Evolutionary conservation across 1,284 basidiomycete species (phyloP).

Genomic region (Naganishia sp.): DNA sequence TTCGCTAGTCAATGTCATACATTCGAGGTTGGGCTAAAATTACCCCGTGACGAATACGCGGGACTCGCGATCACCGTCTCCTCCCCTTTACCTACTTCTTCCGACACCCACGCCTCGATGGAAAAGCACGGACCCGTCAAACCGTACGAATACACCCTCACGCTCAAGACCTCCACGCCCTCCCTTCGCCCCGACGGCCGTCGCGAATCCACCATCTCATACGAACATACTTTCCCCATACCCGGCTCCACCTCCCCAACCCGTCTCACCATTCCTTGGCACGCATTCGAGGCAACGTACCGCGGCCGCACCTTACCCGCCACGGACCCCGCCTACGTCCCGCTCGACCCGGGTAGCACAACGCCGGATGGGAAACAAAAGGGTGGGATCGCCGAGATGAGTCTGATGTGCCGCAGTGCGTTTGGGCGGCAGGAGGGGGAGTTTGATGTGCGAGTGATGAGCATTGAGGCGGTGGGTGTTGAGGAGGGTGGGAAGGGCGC

Average conservation of each 20-base stretch:
- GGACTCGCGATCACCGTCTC: slow-evolving; percentile 35
- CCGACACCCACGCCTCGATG: too few relatives aligned
- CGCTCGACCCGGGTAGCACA: slow-evolving; percentile 41
- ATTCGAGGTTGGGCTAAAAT: slow-evolving; percentile 37
- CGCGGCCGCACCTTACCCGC: slow-evolving; percentile 50
- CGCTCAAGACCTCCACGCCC: slow-evolving; percentile 53
- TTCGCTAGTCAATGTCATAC: slow-evolving; percentile 57
- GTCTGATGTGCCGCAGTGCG: slow-evolving; percentile 52
- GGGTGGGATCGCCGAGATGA: slow-evolving; percentile 44
- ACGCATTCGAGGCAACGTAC: slow-evolving; percentile 55
- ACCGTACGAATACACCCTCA: slow-evolving; percentile 50
- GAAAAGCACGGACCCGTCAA: not conserved
- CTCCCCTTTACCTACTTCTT: too few relatives aligned
- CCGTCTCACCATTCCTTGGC: slow-evolving; percentile 43
- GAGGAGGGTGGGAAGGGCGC: not conserved
- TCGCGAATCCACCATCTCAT: slow-evolving; percentile 52
- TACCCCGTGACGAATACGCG: slow-evolving; percentile 35
- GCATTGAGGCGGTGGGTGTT: slow-evolving; percentile 36
- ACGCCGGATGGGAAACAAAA: slow-evolving; percentile 29
- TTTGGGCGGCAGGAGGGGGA: slow-evolving; percentile 53
- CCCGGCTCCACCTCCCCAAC: not conserved
- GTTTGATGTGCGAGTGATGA: slow-evolving; percentile 45
- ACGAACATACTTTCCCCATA: slow-evolving; percentile 53
- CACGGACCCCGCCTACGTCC: slow-evolving; percentile 41
- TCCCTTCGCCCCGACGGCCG: slow-evolving; percentile 47